A percentile compares a stretch with the other conserved stretches of the same genome.
phyloP scores from a whole-genome alignment of 2,329 filamentous ascomycete genomes.

The Lachnellula suecica region DNA sequence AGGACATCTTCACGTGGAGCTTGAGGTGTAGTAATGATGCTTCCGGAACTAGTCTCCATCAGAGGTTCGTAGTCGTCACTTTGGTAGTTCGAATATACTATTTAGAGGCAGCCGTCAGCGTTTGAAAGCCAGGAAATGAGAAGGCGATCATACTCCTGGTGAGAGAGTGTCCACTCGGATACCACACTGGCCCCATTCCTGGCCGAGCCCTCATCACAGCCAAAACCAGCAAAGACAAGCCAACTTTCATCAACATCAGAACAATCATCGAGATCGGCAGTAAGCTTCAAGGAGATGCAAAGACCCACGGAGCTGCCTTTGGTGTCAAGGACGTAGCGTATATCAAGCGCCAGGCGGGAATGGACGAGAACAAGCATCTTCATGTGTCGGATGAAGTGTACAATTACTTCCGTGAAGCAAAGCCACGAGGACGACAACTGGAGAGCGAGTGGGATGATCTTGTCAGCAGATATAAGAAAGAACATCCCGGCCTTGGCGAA shows the following conservation, averaged over 20 bases:
- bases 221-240: conserved; percentile 40
- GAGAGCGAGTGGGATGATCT: conserved; percentile 46
- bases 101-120: no score
- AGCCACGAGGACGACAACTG: conserved; percentile 41
- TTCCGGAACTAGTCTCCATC: background rate
- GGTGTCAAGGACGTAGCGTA: conserved; percentile 21
- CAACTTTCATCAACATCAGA: conserved; percentile 50
- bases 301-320: conserved; percentile 21
- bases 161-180: conserved; percentile 66
- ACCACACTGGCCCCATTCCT: conserved; percentile 61
- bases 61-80: background rate
- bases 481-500: conserved; percentile 47
- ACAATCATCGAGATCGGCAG: conserved; percentile 48
- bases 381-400: conserved; percentile 45
- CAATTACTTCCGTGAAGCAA: conserved; percentile 48
- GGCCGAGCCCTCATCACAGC: conserved; percentile 42
- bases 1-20: background rate
- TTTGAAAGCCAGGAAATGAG: background rate
- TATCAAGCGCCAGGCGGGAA: conserved; percentile 10
- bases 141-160: conserved; percentile 49
- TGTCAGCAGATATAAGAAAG: conserved; percentile 41
- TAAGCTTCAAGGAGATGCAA: conserved; percentile 29
- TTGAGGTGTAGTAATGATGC: background rate
- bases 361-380: conserved; percentile 39
- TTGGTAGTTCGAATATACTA: background rate